phyloP scores from a whole-genome alignment of 2,329 filamentous ascomycete species.

The Exophiala viscosa region DNA sequence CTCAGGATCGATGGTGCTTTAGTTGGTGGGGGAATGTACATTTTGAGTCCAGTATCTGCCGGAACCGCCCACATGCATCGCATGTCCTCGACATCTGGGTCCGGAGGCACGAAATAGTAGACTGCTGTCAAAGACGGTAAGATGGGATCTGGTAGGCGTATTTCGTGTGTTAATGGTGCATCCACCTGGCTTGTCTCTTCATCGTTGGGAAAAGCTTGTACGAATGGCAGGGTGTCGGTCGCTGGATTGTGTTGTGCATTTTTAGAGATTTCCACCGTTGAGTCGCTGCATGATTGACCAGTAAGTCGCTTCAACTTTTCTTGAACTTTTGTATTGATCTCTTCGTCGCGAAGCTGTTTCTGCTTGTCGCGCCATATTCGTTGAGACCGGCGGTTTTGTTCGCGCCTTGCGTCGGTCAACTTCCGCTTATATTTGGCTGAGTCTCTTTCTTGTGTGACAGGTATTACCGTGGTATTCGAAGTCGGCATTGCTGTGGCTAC shows the following conservation, averaged over 20 bases:
- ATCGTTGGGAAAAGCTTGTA: background rate
- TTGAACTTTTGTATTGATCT: constrained; percentile 13
- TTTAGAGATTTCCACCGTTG: background rate
- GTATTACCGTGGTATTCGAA: no score
- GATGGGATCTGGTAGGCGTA: background rate
- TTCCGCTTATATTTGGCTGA: constrained; percentile 30
- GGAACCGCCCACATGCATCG: constrained; percentile 14
- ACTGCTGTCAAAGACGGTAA: constrained; percentile 13
- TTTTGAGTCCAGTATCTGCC: constrained; percentile 4
- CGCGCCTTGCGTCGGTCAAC: constrained; percentile 22
- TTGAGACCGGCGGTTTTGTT: constrained; percentile 24
- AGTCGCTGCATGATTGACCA: background rate
- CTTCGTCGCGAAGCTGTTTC: constrained; percentile 17
- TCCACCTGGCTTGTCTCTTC: background rate
- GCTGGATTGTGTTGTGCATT: no score
- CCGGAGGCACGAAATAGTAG: constrained; percentile 15
- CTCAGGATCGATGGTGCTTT: background rate
- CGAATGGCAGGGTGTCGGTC: background rate
- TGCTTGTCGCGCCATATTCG: constrained; percentile 21
- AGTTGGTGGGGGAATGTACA: constrained; percentile 12
- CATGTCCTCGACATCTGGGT: constrained; percentile 9
- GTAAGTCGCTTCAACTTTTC: constrained; percentile 4
- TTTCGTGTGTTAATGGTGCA: background rate
- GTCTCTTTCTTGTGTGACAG: no score
- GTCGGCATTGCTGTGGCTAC: no score